Base-by-base conservation (phyloP, 2,329 filamentous ascomycete species). In the Epicoccum sorghinum region DNA sequence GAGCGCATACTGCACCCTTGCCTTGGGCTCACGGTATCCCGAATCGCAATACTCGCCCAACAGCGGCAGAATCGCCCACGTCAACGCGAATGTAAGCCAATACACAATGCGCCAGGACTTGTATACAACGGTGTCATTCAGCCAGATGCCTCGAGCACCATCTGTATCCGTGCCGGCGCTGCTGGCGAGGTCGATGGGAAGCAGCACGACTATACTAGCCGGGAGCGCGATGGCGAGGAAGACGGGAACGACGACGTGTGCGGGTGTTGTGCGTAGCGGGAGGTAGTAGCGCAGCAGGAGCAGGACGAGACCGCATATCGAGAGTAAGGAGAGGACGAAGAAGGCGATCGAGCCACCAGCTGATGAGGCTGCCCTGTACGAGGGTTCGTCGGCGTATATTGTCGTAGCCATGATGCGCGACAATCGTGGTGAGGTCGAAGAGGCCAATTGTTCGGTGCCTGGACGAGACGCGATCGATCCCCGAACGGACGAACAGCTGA, bases 171-270 rank as follows among this genome's bases (percentile, higher is more conserved):
- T 86, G 42, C 86, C 83, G 22, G 90, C 88, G 70, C 86, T 93
- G 6, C 93, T 96, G 1, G 93, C 93, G 62, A 99, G 86, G 75
- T 99, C 95, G 74, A 99, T 96, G 4, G 95, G 95, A 6, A 99
- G 92, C 22, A 99, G 85, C 23, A 99, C 81, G 23, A 98, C 86
- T 68, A 96, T 93, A 74, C 90, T 93, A 41, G 91, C 91, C 9
- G 95, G 96, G 5, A 99, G 85, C 70, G 91, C 93, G 64, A 99
- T 83, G n/a, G 93, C 91, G 63, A 99, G 89, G 79, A 99, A 99
- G 58, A 99, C 91, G 32, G 95, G 93, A 1, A 97, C 83, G 45
- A 92, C 83, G 45, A 98, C 87, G 76, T 96, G 97, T 55, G 88
- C 90, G 0, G 95, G 93, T 1, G 95, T 98, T 6, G 89, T 87